Conservation (phyloP, 2,329 filamentous ascomycete genomes). For the Dothiorella sarmentorum region DNA sequence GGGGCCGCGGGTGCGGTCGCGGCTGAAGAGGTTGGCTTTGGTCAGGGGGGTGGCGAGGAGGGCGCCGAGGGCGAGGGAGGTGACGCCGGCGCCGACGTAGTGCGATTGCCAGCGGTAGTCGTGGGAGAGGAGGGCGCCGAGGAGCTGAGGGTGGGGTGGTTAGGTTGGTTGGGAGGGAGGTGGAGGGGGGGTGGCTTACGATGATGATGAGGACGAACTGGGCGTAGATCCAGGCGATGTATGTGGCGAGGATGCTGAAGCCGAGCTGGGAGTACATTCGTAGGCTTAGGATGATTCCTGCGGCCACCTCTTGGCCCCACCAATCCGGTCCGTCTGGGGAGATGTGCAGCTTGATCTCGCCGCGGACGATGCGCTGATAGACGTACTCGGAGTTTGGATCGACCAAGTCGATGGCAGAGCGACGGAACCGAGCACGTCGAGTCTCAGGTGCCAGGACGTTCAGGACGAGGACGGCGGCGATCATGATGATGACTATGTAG, state of each 20-base stretch:
- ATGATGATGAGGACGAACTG: slow-evolving; percentile 71
- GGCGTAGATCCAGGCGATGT: slow-evolving; percentile 72
- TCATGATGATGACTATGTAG: slow-evolving; percentile 67
- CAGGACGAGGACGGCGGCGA: slow-evolving; percentile 62
- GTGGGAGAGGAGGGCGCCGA: slow-evolving; percentile 68
- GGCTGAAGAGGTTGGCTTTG: slow-evolving; percentile 66
- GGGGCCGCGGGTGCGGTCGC: slow-evolving; percentile 57
- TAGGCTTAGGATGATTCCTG: slow-evolving; percentile 62
- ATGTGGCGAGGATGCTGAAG: slow-evolving; percentile 68
- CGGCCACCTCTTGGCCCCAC: slow-evolving; percentile 74
- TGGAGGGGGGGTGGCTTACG: slow-evolving; percentile 40
- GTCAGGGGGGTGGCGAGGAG: slow-evolving; percentile 69
- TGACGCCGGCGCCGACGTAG: slow-evolving; percentile 64
- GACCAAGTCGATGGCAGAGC: slow-evolving; percentile 54
- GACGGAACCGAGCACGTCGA: slow-evolving; percentile 64
- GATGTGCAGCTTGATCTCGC: slow-evolving; percentile 74
- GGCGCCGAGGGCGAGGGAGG: slow-evolving; percentile 65
- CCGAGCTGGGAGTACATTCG: slow-evolving; percentile 73
- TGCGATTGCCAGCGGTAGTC: slow-evolving; percentile 63
- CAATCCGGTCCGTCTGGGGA: slow-evolving; percentile 67
- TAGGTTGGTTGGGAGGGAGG: not conserved
- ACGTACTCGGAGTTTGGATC: slow-evolving; percentile 49
- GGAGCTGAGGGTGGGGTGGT: slow-evolving; percentile 42
- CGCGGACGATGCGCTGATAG: slow-evolving; percentile 52
- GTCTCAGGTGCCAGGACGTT: slow-evolving; percentile 72